phyloP scores from a whole-genome alignment of 768 basidiomycete genomes.

The Podaxis rugospora region DNA sequence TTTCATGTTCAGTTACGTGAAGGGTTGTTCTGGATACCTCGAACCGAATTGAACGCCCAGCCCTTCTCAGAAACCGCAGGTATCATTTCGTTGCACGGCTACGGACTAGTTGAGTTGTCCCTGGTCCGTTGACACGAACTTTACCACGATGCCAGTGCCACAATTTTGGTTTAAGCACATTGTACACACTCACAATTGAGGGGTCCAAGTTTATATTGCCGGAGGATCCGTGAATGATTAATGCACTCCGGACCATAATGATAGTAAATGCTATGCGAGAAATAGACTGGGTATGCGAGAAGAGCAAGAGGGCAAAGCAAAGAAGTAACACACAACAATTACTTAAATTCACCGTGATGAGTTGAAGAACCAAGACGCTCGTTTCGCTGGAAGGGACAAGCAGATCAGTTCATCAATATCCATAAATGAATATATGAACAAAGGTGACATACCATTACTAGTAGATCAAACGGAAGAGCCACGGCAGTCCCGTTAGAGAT shows the following conservation, averaged over 20 bases:
- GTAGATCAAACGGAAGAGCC: conserved; percentile 12
- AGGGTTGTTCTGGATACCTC: not conserved
- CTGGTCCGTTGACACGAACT: not conserved
- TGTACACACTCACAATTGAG: not conserved
- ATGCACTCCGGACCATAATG: conserved; percentile 6
- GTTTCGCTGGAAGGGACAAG: conserved; percentile 57
- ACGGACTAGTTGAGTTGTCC: not conserved
- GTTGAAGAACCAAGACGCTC: conserved; percentile 93
- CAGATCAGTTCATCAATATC: conserved; percentile 16
- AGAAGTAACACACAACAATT: not conserved
- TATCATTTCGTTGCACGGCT: not conserved
- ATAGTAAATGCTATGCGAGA: conserved; percentile 19
- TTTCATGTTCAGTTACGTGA: conserved; percentile 7
- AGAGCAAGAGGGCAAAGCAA: conserved; percentile 13
- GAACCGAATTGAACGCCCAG: not conserved
- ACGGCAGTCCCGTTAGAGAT: conserved; percentile 8
- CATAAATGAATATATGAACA: conserved; percentile 17
- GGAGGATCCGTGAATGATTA: not conserved
- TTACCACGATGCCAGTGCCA: not conserved
- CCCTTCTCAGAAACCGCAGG: conserved; percentile 7
- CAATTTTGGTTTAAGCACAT: not conserved
- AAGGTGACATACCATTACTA: conserved; percentile 20
- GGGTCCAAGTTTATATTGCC: not conserved
- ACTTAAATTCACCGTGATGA: conserved; percentile 46
- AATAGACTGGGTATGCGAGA: conserved; percentile 22